Evolutionary conservation across 768 basidiomycete species (phyloP).

Genomic region (Lyophyllum decastes): DNA sequence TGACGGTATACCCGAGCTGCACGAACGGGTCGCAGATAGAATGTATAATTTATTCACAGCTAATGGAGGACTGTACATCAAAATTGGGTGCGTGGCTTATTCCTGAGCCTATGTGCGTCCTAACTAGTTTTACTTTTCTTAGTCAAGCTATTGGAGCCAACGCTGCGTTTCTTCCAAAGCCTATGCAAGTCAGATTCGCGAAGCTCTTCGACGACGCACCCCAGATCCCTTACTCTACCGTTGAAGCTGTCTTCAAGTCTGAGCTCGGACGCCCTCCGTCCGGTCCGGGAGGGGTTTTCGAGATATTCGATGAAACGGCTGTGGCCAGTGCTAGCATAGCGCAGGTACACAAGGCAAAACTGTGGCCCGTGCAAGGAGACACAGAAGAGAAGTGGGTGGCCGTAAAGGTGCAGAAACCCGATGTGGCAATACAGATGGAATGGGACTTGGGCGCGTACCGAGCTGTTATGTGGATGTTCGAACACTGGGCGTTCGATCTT

Average conservation of each 20-base stretch:
- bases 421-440: conserved; percentile 82
- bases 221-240: conserved; percentile 71
- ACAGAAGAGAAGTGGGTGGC: conserved; percentile 72
- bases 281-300: conserved; percentile 75
- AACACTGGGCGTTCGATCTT: conserved; percentile 81
- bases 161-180: conserved; percentile 79
- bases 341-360: conserved; percentile 82
- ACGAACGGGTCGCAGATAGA: conserved; percentile 81
- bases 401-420: conserved; percentile 92
- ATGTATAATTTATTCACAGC: conserved; percentile 75
- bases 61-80: conserved; percentile 87
- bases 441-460: conserved; percentile 77
- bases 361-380: conserved; percentile 42
- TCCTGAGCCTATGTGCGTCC: neutral
- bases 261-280: conserved; percentile 70
- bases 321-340: conserved; percentile 90
- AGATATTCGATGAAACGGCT: conserved; percentile 72
- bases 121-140: neutral
- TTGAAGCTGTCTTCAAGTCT: conserved; percentile 64
- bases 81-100: conserved; percentile 53
- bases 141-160: conserved; percentile 85
- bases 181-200: conserved; percentile 81
- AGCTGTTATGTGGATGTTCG: conserved; percentile 79
- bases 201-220: conserved; percentile 89
- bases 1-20: conserved; percentile 75